These are phyloP conservation scores for Vigna nakashimae DNA, from an alignment of 306 rosid species.

Conservation along the genomic window DNA sequence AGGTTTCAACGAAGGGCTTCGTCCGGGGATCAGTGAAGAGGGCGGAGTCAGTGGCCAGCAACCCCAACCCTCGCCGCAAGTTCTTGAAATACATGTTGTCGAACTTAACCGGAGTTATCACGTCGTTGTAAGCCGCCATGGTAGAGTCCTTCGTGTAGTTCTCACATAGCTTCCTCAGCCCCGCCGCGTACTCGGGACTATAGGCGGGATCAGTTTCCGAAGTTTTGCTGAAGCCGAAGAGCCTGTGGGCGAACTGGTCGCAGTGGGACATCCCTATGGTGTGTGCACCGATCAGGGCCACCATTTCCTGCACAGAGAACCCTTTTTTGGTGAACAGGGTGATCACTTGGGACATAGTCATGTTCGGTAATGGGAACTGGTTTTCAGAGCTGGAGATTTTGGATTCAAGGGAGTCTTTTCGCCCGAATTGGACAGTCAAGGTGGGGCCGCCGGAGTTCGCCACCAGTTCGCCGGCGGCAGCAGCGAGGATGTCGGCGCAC, in stretches of 20 bases:
- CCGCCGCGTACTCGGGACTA: constrained; percentile 43
- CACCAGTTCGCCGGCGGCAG: constrained; percentile 47
- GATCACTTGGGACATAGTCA: constrained; percentile 44
- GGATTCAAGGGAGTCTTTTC: constrained; percentile 52
- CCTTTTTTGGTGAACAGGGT: constrained; percentile 38
- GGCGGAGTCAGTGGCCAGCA: constrained; percentile 47
- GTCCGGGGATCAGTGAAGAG: constrained; percentile 45
- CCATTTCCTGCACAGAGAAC: constrained; percentile 52
- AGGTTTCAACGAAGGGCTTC: constrained; percentile 50
- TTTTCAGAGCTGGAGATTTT: neutral
- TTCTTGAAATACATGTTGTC: constrained; percentile 54
- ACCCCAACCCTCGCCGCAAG: constrained; percentile 49
- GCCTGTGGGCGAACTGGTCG: constrained; percentile 47
- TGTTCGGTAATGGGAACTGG: constrained; percentile 42
- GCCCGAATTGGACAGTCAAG: constrained; percentile 42
- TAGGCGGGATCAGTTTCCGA: constrained; percentile 40
- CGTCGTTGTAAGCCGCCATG: constrained; percentile 59
- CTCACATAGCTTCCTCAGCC: constrained; percentile 49
- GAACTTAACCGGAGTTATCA: constrained; percentile 56
- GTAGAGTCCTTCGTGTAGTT: constrained; percentile 40
- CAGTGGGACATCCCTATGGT: constrained; percentile 64
- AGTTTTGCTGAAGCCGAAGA: constrained; percentile 51
- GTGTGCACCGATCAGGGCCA: constrained; percentile 54
- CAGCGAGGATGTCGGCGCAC: constrained; percentile 55
- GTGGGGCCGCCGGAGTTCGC: constrained; percentile 51